Percentiles rank a stretch among this genome's conserved stretches.
These are phyloP conservation scores for Sechiopsis laciniata DNA, from an alignment of 306 rosid species.

Conservation along the genomic window DNA sequence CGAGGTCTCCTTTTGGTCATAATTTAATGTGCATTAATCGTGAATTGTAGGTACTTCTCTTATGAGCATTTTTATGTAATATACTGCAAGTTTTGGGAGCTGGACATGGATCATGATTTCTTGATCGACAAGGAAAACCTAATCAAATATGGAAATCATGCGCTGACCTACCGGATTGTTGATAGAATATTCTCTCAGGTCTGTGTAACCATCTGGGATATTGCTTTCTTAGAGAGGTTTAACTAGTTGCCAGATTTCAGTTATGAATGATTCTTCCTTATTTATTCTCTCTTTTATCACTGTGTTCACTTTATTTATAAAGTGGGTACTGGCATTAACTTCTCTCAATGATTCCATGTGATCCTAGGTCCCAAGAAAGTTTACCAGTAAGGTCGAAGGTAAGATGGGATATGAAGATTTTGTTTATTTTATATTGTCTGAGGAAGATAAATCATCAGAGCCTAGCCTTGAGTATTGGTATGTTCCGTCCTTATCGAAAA, in stretches of 20 bases:
- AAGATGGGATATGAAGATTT: constrained; percentile 99
- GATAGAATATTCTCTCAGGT: constrained; percentile 99
- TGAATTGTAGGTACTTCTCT: constrained; percentile 71
- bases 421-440: constrained; percentile 93
- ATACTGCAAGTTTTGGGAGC: constrained; percentile 99
- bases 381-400: constrained; percentile 87
- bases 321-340: background rate
- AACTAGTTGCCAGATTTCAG: constrained; percentile 24
- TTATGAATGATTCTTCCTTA: constrained; percentile 1
- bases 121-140: constrained; percentile 96
- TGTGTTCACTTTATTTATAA: constrained; percentile 20
- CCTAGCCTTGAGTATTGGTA: constrained; percentile 99
- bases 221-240: constrained; percentile 20
- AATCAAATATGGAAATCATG: constrained; percentile 96
- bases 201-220: constrained; percentile 31
- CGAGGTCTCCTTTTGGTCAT: background rate
- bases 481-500: constrained; percentile 19
- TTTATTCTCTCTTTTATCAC: background rate
- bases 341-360: constrained; percentile 19
- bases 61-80: constrained; percentile 96
- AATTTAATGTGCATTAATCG: background rate
- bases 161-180: constrained; percentile 94
- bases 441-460: constrained; percentile 93
- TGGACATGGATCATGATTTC: constrained; percentile 97
- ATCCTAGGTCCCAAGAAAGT: constrained; percentile 85